These are phyloP conservation scores for Kuraishia borneana DNA, from an alignment of 805 yeast genomes.

Conservation along the genomic window DNA sequence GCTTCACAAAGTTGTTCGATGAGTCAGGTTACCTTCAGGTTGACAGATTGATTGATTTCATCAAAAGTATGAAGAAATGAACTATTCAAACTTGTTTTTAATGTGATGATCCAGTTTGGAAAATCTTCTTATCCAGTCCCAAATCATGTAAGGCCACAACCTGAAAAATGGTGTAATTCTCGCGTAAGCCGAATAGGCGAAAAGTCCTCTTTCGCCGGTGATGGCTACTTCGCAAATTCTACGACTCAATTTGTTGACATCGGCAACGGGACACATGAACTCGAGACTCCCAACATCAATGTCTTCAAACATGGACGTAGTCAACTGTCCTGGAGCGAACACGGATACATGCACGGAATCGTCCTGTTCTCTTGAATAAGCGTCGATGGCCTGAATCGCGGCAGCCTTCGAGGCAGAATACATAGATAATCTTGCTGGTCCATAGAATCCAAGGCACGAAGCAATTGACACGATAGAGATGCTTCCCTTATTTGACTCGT, in stretches of 20 bases:
- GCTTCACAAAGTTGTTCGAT: slow-evolving; percentile 33
- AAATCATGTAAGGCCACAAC: slow-evolving; percentile 27
- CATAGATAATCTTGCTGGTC: slow-evolving; percentile 33
- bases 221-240: slow-evolving; percentile 21
- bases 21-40: slow-evolving; percentile 31
- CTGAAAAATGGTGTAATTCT: slow-evolving; percentile 30
- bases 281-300: slow-evolving; percentile 22
- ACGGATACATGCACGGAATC: slow-evolving; percentile 20
- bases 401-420: slow-evolving; percentile 43
- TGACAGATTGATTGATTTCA: slow-evolving; percentile 17
- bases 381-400: slow-evolving; percentile 29
- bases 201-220: slow-evolving; percentile 27
- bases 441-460: slow-evolving; percentile 36
- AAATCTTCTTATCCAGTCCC: slow-evolving; percentile 15
- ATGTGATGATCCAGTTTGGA: slow-evolving; percentile 18
- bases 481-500: slow-evolving; percentile 22
- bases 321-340: slow-evolving; percentile 40
- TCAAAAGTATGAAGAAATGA: slow-evolving; percentile 8
- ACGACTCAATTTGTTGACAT: slow-evolving; percentile 23
- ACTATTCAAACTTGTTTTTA: not conserved
- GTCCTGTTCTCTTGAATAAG: slow-evolving; percentile 26
- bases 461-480: slow-evolving; percentile 31
- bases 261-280: slow-evolving; percentile 38
- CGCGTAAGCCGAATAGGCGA: slow-evolving; percentile 36
- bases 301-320: slow-evolving; percentile 36